Evolutionary conservation across 352 stramenopile species (phyloP), one percentile per base, ranked within the genome.

Genomic region (Globisporangium radiosum): DNA sequence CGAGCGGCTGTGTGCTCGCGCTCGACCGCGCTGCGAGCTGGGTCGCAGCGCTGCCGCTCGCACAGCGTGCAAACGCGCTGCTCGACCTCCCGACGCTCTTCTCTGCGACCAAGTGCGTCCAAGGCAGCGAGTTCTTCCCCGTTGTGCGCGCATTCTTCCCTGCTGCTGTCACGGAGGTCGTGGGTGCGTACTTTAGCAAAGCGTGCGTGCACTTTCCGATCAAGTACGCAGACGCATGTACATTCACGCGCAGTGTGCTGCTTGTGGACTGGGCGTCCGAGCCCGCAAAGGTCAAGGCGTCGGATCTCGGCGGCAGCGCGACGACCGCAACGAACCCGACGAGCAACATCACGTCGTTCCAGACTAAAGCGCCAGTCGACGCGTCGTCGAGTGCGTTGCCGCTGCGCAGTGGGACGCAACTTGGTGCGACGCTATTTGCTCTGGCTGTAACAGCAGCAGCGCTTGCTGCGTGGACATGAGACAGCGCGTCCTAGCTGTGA

Each of bases 211-310:
- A 82, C 52, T 53, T 85, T 39, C 66, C 76, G 15, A 74, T 76
- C 47, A 75, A 73, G 43, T 88, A 78, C 64, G 67, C 76, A 0
- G 75, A 79, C 56, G 68, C 65, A 42, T 88, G 78, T 63, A 65
- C 65, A 13, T 88, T 75, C 55, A 68, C 68, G 17, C 78, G 76
- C 25, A 63, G 65, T 38, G 74, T 70, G 8, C 66, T 69, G 37
- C 71, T 87, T 5, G 52, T 83, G 33, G 73, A 81, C 47, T 87
- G 78, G 78, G 62, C 63, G 25, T 81, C 71, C 40, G 73, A 85
- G 51, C 75, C 78, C 25, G 48, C 59, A 25, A 59, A 47, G 17
- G 59, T 59, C 17, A 64, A 64, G 38, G 52, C 52, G 45, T 33
- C 43, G 59, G 47, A 64, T 39, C 19, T 64, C 8, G 56, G 40